Evolutionary conservation across 768 basidiomycete species (phyloP).

Genomic region (Brasilioporus rufonigricans): DNA sequence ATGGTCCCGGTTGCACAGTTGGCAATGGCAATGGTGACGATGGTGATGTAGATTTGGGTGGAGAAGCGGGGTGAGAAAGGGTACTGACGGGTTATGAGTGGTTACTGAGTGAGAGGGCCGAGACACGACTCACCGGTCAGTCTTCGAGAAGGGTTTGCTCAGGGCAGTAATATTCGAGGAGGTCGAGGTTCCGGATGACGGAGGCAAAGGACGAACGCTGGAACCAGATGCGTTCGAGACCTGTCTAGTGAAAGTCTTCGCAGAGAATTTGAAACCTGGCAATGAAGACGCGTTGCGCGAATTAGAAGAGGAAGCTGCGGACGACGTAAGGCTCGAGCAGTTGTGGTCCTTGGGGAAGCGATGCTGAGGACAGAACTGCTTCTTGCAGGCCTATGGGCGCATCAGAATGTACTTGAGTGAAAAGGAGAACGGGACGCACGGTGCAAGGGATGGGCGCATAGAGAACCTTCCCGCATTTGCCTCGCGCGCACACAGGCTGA

Average conservation of each 20-base stretch:
- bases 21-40: conserved; percentile 1
- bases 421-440: conserved; percentile 44
- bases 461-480: conserved; percentile 69
- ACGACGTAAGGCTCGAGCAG: conserved; percentile 38
- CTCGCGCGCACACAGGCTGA: conserved; percentile 56
- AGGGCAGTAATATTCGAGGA: conserved; percentile 15
- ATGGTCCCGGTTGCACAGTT: conserved; percentile 17
- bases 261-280: conserved; percentile 4
- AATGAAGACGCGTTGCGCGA: conserved; percentile 1
- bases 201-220: neutral
- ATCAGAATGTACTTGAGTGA: neutral
- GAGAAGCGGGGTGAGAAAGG: conserved; percentile 24
- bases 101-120: conserved; percentile 37
- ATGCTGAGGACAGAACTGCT: conserved; percentile 75
- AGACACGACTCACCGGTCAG: conserved; percentile 60
- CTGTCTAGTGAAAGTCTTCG: conserved; percentile 2
- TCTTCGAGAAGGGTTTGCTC: conserved; percentile 42
- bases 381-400: conserved; percentile 55
- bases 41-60: conserved; percentile 16
- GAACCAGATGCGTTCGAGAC: conserved; percentile 8
- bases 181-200: conserved; percentile 8
- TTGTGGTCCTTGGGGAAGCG: conserved; percentile 75
- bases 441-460: conserved; percentile 73
- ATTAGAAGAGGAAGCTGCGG: conserved; percentile 13
- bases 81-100: conserved; percentile 68